Evolutionary conservation across 306 rosid species (phyloP), one percentile per base, ranked within the genome.

Genomic region (Cucumis cinereus): DNA sequence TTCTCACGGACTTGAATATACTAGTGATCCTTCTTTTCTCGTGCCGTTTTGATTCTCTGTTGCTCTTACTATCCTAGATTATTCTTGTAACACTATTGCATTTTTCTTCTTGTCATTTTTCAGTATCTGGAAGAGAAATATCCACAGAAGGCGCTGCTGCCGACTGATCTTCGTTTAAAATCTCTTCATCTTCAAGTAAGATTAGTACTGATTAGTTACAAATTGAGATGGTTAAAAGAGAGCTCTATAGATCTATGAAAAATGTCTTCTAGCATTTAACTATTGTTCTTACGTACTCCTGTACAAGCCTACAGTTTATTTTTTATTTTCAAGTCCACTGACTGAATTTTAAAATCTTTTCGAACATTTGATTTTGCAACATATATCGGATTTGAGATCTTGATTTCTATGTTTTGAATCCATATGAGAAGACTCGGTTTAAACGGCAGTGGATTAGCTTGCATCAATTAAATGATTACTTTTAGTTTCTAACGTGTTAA

Each of bases 151-250:
- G 75, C 79, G 24, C 67, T 87, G 43, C 75, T 87, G 79, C 90
- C 86, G 8, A 60, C 83, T 72, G 86, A 82, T 70, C 86, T 81
- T 72, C 77, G 33, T 78, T 75, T 80, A 36, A 80, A 80, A 80
- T 84, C 86, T 87, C 85, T 80, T 53, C 82, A 82, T 80, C 85
- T 86, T 50, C 88, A 84, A 85, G 90, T 87, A 74, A 77, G 63
- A 20, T 41, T 70, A 73, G 33, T 20, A 30, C 11, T 45, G 71
- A 13, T 8, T 26, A 47, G 8, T 16, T 49, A 24, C 45, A 16
- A 72, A 72, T 50, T n/a, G 76, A 17, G 19, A 28, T 5, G 14
- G 10, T 24, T 24, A 16, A 72, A 72, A 72, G 17, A 72, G 10
- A 28, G 76, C 76, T 72, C 26, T 72, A 10, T 72, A 20, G 24